Evolutionary conservation across 805 yeast genomes (phyloP).

Genomic region (Candida nitratophila): DNA sequence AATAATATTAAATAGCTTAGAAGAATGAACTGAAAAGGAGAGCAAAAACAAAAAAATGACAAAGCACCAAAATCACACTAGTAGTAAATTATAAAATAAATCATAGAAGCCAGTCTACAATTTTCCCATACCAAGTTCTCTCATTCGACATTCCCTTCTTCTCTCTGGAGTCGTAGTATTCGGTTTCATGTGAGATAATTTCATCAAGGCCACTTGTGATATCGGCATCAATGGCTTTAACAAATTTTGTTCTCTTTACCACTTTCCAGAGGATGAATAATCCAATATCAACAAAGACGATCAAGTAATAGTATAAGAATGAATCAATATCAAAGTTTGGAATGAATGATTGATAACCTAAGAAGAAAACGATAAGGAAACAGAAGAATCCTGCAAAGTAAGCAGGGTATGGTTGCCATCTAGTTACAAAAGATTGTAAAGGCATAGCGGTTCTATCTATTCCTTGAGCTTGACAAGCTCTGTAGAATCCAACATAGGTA

Average conservation of each 20-base stretch:
- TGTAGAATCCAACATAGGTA: slow-evolving; percentile 50
- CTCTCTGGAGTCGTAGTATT: slow-evolving; percentile 9
- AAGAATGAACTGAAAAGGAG: too few species aligned
- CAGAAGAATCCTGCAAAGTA: slow-evolving; percentile 19
- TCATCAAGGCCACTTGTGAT: slow-evolving; percentile 33
- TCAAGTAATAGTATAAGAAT: slow-evolving; percentile 30
- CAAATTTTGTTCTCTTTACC: slow-evolving; percentile 23
- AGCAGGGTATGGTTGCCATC: slow-evolving; percentile 19
- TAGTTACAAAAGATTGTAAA: slow-evolving; percentile 38
- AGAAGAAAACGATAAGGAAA: slow-evolving; percentile 27
- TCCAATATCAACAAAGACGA: slow-evolving; percentile 27
- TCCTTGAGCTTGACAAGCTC: slow-evolving; percentile 46
- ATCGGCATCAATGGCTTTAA: slow-evolving; percentile 33
- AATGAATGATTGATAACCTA: slow-evolving; percentile 30
- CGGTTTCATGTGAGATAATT: slow-evolving; percentile 35
- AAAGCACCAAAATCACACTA: too few species aligned
- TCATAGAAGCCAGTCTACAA: slow-evolving; percentile 1
- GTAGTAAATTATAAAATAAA: too few species aligned
- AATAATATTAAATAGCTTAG: too few species aligned
- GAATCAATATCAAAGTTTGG: slow-evolving; percentile 24
- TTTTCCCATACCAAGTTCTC: neutral
- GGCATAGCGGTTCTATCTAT: slow-evolving; percentile 35
- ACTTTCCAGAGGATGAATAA: slow-evolving; percentile 26
- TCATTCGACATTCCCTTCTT: neutral
- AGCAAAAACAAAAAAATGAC: too few species aligned